Conservation (phyloP, 139 green algal genomes). For the Deuterostichococcus epilithicus region DNA sequence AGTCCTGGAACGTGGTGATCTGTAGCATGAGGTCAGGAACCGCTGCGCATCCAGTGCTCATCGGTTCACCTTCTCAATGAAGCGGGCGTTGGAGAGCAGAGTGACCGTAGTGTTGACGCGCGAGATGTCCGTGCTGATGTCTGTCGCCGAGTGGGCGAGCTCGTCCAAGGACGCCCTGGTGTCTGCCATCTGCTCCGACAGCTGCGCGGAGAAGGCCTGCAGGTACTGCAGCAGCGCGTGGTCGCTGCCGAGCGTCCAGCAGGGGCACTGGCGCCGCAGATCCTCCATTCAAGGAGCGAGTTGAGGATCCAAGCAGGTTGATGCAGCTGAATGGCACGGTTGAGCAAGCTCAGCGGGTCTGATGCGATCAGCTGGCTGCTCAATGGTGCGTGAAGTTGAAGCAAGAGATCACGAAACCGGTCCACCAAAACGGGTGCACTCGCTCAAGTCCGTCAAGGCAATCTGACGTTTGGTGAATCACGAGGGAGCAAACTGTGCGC, state of each 20-base stretch:
- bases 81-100: neutral
- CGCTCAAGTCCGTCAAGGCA: no score
- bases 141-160: neutral
- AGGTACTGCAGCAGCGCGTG: slow-evolving; percentile 4
- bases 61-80: slow-evolving; percentile 4
- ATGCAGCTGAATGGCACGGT: no score
- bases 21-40: neutral
- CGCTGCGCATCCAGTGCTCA: neutral
- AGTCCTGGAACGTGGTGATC: neutral
- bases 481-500: no score
- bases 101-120: neutral
- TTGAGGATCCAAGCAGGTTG: no score
- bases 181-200: neutral
- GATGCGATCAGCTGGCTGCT: no score
- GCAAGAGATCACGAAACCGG: no score
- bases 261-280: neutral
- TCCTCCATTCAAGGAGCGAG: neutral
- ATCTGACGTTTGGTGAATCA: no score
- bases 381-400: no score
- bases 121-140: neutral
- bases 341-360: no score
- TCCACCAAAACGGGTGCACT: no score
- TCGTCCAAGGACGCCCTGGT: neutral
- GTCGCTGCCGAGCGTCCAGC: neutral
- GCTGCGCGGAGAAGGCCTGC: neutral